A percentile compares a stretch with the other conserved stretches of the same genome.
These are phyloP conservation scores for Triticum aestivum DNA, from an alignment of 176 grass and related monocot genomes.

Conservation along the genomic window IWGSC_CS_RefSeq_v2.1 NC_057807.1:481328456-481328955, in stretches of 20 bases:
- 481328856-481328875: constrained; percentile 49
- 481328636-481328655: not conserved
- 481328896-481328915: constrained; percentile 49
- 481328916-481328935: constrained; percentile 45
- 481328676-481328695: not conserved
- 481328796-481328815: not conserved
- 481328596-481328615: not conserved
- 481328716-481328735: not conserved
- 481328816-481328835: not conserved
- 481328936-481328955: constrained; percentile 39
- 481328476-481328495: not conserved
- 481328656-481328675: not conserved
- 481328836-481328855: constrained; percentile 32
- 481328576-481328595: not conserved
- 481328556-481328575: not conserved
- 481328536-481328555: too few species aligned
- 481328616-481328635: not conserved
- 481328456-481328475: too few species aligned
- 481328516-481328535: not conserved
- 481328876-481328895: constrained; percentile 67
- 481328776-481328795: not conserved
- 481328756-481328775: not conserved
- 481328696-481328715: not conserved
- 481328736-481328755: not conserved
- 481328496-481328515: not conserved